A percentile compares a stretch with the other conserved stretches of the same genome.
These are phyloP conservation scores for Hypericum perforatum DNA, from an alignment of 345 rosid genomes.

Conservation along the genomic window DNA sequence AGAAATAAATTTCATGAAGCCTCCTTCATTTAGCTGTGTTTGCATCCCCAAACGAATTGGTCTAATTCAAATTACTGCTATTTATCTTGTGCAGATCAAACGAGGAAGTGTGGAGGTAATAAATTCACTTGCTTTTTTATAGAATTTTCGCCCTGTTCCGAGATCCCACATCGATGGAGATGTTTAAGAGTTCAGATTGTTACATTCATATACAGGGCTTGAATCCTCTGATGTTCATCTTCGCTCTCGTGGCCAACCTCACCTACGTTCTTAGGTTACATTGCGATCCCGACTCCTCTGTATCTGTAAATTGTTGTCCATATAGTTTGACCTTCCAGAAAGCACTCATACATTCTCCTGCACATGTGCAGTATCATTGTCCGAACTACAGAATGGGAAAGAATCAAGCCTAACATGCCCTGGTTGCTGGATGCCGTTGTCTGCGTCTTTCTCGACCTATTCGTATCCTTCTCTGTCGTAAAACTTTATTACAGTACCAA, in stretches of 20 bases:
- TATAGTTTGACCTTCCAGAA: no score
- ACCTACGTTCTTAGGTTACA: slow-evolving; percentile 70
- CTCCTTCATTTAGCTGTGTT: neutral
- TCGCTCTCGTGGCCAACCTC: slow-evolving; percentile 66
- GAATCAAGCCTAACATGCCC: slow-evolving; percentile 59
- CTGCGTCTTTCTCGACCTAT: slow-evolving; percentile 62
- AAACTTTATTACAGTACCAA: neutral
- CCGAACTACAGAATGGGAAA: slow-evolving; percentile 50
- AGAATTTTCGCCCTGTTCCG: neutral
- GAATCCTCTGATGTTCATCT: slow-evolving; percentile 73
- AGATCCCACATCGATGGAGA: neutral
- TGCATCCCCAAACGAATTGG: slow-evolving; percentile 9
- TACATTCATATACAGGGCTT: slow-evolving; percentile 47
- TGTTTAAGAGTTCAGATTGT: slow-evolving; percentile 8
- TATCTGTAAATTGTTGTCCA: neutral
- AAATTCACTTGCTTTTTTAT: neutral
- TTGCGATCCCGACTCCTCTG: neutral
- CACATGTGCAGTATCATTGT: slow-evolving; percentile 46
- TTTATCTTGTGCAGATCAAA: slow-evolving; percentile 45
- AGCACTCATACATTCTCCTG: neutral
- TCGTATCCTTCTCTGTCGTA: slow-evolving; percentile 40
- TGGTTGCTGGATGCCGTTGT: slow-evolving; percentile 89
- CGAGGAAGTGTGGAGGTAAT: slow-evolving; percentile 78
- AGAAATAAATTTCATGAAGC: neutral
- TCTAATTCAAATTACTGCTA: slow-evolving; percentile 7